These are phyloP conservation scores for Isabelozyma pseudorhagii DNA, from an alignment of 805 yeast genomes.

Conservation along the genomic window DNA sequence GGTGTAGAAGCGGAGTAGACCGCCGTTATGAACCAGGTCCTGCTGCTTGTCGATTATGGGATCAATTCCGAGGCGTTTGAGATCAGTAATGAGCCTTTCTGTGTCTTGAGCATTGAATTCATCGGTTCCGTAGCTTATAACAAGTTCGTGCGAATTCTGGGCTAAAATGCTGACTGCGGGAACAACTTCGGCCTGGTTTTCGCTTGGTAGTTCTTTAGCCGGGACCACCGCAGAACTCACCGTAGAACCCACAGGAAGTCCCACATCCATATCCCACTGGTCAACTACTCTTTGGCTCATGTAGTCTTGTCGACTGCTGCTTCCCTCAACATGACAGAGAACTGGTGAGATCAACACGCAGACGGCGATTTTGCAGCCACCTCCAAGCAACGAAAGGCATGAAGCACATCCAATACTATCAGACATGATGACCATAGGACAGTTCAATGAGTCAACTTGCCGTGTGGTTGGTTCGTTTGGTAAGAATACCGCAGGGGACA, in stretches of 20 bases:
- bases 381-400: background rate
- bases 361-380: background rate
- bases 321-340: background rate
- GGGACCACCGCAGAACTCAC: too few species aligned
- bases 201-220: too few species aligned
- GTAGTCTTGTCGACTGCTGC: background rate
- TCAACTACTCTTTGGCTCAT: background rate
- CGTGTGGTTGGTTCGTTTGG: conserved; percentile 8
- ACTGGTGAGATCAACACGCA: conserved; percentile 28
- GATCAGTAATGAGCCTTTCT: conserved; percentile 12
- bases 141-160: conserved; percentile 36
- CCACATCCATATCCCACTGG: too few species aligned
- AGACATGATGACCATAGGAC: conserved; percentile 33
- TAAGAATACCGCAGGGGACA: conserved; percentile 43
- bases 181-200: too few species aligned
- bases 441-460: background rate
- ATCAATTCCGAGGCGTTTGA: conserved; percentile 21
- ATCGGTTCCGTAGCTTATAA: conserved; percentile 41
- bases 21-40: conserved; percentile 48
- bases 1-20: conserved; percentile 35
- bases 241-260: too few species aligned
- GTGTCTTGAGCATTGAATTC: conserved; percentile 31
- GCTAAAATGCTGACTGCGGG: background rate
- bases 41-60: conserved; percentile 30
- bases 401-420: conserved; percentile 51